These are phyloP conservation scores for Paecilomyces sp. DNA, from an alignment of 2,329 filamentous ascomycete genomes.

Conservation along the genomic window DNA sequence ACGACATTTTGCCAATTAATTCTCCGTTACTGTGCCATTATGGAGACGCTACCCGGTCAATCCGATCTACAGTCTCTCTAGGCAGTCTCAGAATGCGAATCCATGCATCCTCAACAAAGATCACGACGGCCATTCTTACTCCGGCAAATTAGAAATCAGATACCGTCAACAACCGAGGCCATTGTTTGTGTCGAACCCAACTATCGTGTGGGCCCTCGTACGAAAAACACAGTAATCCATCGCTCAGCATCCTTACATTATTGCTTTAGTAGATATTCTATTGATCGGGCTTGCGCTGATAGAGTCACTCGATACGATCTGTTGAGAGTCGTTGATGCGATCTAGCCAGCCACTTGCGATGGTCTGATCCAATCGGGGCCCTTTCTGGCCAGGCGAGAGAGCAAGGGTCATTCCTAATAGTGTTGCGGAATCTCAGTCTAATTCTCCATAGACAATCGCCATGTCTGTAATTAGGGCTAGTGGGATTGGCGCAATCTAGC, in stretches of 20 bases:
- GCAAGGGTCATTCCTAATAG: background rate
- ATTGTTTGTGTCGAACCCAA: background rate
- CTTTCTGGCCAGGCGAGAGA: background rate
- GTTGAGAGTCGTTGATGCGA: background rate
- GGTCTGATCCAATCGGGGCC: background rate
- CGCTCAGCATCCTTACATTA: background rate
- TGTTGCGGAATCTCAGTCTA: background rate
- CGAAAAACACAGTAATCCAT: background rate
- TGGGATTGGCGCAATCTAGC: background rate
- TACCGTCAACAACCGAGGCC: background rate
- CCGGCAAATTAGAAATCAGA: no score
- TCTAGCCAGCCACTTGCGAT: background rate
- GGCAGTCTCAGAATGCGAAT: background rate
- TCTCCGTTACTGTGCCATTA: background rate
- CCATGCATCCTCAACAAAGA: background rate
- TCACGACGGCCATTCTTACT: background rate
- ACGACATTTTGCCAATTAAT: background rate
- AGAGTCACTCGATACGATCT: background rate
- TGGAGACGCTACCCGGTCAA: background rate
- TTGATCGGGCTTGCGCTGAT: background rate
- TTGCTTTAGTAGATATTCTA: background rate
- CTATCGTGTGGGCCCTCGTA: background rate
- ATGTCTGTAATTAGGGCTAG: background rate
- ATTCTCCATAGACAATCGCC: background rate
- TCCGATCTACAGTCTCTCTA: background rate